These are phyloP conservation scores for Fusarium pseudocircinatum DNA, from an alignment of 2,329 filamentous ascomycete species.

Conservation along the genomic window DNA sequence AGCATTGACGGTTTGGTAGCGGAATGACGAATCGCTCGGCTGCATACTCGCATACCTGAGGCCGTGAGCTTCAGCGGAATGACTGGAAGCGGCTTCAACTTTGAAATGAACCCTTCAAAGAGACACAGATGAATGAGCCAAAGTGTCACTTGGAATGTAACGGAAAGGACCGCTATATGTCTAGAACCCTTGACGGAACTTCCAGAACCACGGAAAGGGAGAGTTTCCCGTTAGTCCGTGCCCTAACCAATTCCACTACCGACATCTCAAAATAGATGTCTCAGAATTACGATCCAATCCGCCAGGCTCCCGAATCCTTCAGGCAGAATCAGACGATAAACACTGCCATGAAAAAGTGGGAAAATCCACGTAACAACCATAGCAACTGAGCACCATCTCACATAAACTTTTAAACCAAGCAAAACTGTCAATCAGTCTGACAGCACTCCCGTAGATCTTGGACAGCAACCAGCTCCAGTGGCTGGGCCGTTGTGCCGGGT, in stretches of 20 bases:
- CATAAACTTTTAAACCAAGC: neutral
- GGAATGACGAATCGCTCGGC: neutral
- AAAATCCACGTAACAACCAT: neutral
- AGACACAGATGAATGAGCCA: neutral
- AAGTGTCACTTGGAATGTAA: neutral
- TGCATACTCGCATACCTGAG: too few species aligned
- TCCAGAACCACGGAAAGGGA: neutral
- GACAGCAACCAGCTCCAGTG: neutral
- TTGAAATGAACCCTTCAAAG: neutral
- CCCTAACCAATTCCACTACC: neutral
- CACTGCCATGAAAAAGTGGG: neutral
- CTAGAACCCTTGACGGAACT: neutral
- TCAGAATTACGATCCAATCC: neutral
- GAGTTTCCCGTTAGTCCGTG: neutral
- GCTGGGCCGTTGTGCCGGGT: constrained; percentile 11
- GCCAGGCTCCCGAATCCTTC: neutral
- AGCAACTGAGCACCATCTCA: neutral
- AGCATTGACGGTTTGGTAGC: neutral
- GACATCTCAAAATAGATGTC: neutral
- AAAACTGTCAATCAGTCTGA: neutral
- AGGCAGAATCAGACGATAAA: neutral
- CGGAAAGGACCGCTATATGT: neutral
- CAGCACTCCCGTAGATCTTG: neutral
- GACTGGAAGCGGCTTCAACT: neutral
- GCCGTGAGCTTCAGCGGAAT: too few species aligned